Evolutionary conservation across 2,329 filamentous ascomycete species (phyloP), one percentile per base, ranked within the genome.

Genomic region (Ophioceras dolichostomum): DNA sequence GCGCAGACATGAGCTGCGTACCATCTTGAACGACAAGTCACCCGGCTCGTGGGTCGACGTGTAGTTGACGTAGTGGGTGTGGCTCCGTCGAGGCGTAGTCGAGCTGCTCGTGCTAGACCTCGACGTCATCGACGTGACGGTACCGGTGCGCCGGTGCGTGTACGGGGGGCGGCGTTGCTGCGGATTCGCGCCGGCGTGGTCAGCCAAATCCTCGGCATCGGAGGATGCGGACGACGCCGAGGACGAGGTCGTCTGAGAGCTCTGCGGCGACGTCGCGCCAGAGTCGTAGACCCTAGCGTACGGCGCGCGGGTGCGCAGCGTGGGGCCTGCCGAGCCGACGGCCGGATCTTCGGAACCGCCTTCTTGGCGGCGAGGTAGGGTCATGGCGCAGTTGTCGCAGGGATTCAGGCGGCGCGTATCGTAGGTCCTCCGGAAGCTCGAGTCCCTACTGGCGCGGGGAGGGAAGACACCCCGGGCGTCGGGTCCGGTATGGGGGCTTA

Each of bases 371-470:
- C 64, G 65, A 0, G 77, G 77, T 7, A 82, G 56, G 1, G 76
- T 81, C 48, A 82, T 67, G 40, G 76, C 76, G 52, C 77, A 82
- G 54, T 80, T 82, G 43, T 79, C 73, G 52, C 77, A 82, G 17
- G 76, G 76, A 7, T 68, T 72, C 37, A 76, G 73, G 40, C 71
- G 69, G 52, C 70, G 73, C 31, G 71, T 77, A 46, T 79, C 74
- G 45, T 79, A 79, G 1, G 75, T 79, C 48, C 68, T 67, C 40
- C 66, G 65, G 46, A 78, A 79, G 50, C 68, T 71, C 18, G 73
- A 73, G 41, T 78, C 73, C 40, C 67, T 65, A 24, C 68, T 64
- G 13, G 55, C 47, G 28, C 58, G 55, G 30, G 40, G 41, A n/a
- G n/a, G n/a, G n/a, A n/a, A n/a, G n/a, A n/a, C n/a, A n/a, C n/a